A percentile compares a stretch with the other conserved stretches of the same genome.
phyloP scores from a whole-genome alignment of 208 protist genomes.

The Trichomonas vaginalis region DNA sequence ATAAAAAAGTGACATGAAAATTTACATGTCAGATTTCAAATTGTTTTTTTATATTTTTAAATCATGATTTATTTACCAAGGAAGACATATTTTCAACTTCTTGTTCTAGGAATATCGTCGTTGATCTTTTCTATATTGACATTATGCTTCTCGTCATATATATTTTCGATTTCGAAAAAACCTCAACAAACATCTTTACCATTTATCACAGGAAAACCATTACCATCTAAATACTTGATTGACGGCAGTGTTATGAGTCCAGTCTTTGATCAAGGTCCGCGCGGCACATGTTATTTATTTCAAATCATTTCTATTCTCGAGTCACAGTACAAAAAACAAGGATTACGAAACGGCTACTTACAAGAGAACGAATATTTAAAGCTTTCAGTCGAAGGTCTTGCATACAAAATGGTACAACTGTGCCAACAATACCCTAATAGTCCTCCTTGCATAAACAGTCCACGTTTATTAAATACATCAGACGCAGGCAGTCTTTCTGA shows the following conservation, averaged over 20 bases:
- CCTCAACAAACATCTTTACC: background rate
- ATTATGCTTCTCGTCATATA: background rate
- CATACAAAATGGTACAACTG: background rate
- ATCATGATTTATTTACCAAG: background rate
- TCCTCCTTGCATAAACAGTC: background rate
- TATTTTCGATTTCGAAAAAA: background rate
- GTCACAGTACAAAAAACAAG: background rate
- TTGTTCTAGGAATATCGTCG: background rate
- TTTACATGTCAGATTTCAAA: background rate
- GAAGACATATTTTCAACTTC: background rate
- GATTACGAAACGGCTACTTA: background rate
- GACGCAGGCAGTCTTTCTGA: background rate
- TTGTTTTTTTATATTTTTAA: background rate
- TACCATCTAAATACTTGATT: background rate
- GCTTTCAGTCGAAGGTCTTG: background rate
- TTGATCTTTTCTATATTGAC: background rate
- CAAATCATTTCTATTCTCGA: background rate
- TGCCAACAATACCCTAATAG: background rate
- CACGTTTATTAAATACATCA: background rate
- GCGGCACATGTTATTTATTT: background rate
- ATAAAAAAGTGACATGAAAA: background rate
- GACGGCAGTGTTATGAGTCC: background rate
- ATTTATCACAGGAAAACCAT: background rate
- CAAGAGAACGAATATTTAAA: background rate
- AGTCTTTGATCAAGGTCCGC: background rate